Evolutionary conservation across 345 rosid species (phyloP), one percentile per base, ranked within the genome.

Genomic region (Populus pruinosa): DNA sequence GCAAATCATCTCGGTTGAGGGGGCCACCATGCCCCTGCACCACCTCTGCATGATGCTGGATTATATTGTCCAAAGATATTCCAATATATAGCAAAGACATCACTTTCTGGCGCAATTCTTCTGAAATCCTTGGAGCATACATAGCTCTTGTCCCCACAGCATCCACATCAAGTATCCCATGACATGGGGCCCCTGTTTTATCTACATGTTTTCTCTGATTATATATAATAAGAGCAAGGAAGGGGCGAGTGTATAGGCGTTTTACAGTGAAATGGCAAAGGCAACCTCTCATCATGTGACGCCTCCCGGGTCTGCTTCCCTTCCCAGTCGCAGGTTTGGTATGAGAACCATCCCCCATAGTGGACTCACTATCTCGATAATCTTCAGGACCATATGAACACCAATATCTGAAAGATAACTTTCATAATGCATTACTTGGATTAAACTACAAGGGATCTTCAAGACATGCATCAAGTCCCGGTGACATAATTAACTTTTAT

Each of bases 331-430:
- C 80, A 69, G 91, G 91, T 82, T 88, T 88, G 35, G 55, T 18
- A 39, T 78, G 78, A 44, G 83, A 83, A 56, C 81, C 87, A 74
- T 86, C 89, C 59, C 80, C 86, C 2, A 74, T 73, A 74, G 81
- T 79, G 79, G 85, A 84, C 75, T 83, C 87, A 10, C 73, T 59
- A 67, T 86, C 85, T 44, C 90, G 83, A 75, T 81, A 85, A 74
- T 88, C 89, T 70, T 88, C 91, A 78, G 89, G 89, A 53, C 91
- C 91, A 71, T 85, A 88, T 16, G 91, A 88, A 67, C 91, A 88
- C 91, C 91, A 88, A 65, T 88, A 88, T 79, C 91, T 88, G 85
- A 74, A 79, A 74, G 69, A 69, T 70, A 70, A 55, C 31, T 17
- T 62, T 17, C 47, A 70, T 20, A 77, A n/a, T 17, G 73, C 63